Evolutionary conservation across 257 asterid genomes (phyloP), one percentile per base, ranked within the genome.

Genomic region (Primulina eburnea): DNA sequence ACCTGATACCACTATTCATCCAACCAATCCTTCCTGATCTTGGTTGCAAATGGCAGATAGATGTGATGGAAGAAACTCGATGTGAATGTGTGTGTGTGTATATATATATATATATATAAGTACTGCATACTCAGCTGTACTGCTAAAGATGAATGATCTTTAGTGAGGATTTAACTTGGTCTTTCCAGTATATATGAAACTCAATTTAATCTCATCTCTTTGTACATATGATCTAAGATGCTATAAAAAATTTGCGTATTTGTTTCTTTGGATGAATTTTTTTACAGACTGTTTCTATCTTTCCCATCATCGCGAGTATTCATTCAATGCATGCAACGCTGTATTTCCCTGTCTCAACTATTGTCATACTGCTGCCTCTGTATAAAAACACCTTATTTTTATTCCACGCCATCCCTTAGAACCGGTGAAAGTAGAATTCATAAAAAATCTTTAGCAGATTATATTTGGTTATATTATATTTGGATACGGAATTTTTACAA

Each of bases 21-120:
- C 86, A 63, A 79, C 79, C 24, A 63, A 84, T 56, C 64, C 89
- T 84, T 84, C 88, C 86, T 84, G 86, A 81, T 84, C 86, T 50
- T 50, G 57, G 57, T 79, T 56, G 78, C 79, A 74, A 73, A 76
- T 52, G 75, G 72, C 67, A 18, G 53, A 72, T 28, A 62, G 89
- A 84, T 72, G 77, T 84, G 89, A 84, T 78, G 89, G 89, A 84
- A 81, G 89, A 76, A 60, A 72, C 58, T 7, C 61, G 69, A 53
- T 76, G 86, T 77, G 77, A 62, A 81, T 79, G 0, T 21, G 24
- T 21, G 24, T 21, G 18, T 43, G 2, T 12, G 2, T 43, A 2
- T 43, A 4, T 11, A 10, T 38, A 5, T 28, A 2, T 28, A 2
- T 28, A 2, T 28, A 28, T 28, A 81, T 64, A 68, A 33, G 40